Base-by-base conservation (phyloP, 495 filamentous ascomycete genomes). In the Glonium stellatum region DNA sequence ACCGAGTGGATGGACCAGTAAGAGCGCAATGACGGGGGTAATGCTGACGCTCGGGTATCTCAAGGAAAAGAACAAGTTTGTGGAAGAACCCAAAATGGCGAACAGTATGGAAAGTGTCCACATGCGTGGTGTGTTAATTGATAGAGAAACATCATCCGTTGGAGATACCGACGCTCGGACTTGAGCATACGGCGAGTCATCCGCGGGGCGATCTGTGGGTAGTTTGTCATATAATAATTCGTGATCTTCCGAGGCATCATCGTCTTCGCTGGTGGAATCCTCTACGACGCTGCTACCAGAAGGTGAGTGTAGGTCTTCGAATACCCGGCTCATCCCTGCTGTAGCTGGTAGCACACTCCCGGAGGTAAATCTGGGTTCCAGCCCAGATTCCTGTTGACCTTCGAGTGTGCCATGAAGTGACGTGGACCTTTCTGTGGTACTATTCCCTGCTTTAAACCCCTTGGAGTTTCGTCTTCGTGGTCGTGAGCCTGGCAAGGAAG, bases 51-150 rank as follows among this genome's bases (percentile, higher is more conserved):
- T 90, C 35, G 89, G 89, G 74, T 92, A 93, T 76, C 89, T 80
- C 61, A 93, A 73, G 36, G 86, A 84, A 75, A 93, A 89, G 71
- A 93, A 91, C 31, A 92, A 73, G 72, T 92, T 93, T 41, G 87
- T 90, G 1, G 87, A 85, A 37, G 87, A 90, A 50, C 89, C 89
- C 21, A 92, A 75, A 34, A 93, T 73, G 9, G 89, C 84, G 68
- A 92, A 95, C 12, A 93, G 66, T 6, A 88, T 76, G 21, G 88
- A 89, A 18, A 93, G 67, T 1, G 79, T 70, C 90, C 89, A 93
- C 89, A 93, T 95, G 37, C 89, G 87, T 18, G 89, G 84, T 1
- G 90, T 93, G 71, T 88, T 92, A 54, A 92, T 89, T 5, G 88
- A 92, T 15, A 90, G 75, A 15, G 79, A 75, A 21, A 78, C 80